phyloP scores from a whole-genome alignment of 2,329 filamentous ascomycete species.

The Penicillium concentricum region DNA sequence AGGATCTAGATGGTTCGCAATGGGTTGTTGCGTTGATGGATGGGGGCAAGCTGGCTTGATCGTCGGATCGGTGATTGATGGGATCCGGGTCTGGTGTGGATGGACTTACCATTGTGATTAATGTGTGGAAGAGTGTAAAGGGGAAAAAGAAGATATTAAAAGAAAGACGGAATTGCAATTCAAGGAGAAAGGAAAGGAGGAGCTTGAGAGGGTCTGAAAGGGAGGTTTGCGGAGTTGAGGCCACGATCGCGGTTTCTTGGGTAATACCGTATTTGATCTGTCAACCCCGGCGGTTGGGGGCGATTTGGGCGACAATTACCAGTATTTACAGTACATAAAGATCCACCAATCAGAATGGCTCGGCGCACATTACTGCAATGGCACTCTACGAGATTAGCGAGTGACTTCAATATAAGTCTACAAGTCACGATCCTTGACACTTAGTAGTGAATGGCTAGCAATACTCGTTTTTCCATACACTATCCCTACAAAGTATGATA shows the following conservation, averaged over 20 bases:
- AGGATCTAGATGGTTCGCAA: slow-evolving; percentile 5
- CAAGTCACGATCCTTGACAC: not conserved
- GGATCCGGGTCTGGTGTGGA: not conserved
- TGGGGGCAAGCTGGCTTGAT: slow-evolving; percentile 7
- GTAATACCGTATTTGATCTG: slow-evolving; percentile 20
- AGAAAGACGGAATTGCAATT: slow-evolving; percentile 4
- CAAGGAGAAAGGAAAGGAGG: slow-evolving; percentile 8
- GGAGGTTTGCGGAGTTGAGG: slow-evolving; percentile 28
- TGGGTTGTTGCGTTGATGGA: slow-evolving; percentile 3
- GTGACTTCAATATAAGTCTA: not conserved
- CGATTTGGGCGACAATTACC: not conserved
- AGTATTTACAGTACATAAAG: slow-evolving; percentile 8
- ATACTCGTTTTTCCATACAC: not conserved
- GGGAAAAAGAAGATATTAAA: not conserved
- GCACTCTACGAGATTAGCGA: not conserved
- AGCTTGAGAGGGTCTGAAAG: slow-evolving; percentile 12
- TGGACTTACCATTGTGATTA: slow-evolving; percentile 25
- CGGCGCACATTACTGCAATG: not conserved
- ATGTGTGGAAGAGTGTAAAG: slow-evolving; percentile 7
- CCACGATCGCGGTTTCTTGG: slow-evolving; percentile 29
- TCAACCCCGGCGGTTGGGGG: not conserved
- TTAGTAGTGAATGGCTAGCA: too few relatives aligned
- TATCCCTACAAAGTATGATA: not conserved
- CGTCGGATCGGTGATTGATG: not conserved
- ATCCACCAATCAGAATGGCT: slow-evolving; percentile 8